Percentiles rank a stretch among this genome's conserved stretches.
Evolutionary conservation across 169 alveolate genomes (phyloP).

Genomic region (Plasmodium gonderi): DNA sequence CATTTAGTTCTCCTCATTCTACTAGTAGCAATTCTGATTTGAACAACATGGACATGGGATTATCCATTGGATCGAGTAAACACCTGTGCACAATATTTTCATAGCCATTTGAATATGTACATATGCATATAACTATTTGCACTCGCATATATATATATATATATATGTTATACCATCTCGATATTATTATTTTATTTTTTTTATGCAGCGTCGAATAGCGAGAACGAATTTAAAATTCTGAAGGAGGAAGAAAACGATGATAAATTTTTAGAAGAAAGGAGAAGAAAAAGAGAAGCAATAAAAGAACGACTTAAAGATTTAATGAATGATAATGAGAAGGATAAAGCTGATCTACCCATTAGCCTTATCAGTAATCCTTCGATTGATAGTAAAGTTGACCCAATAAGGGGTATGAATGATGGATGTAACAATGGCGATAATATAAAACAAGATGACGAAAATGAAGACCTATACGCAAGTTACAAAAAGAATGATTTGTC

Average conservation of each 20-base stretch:
- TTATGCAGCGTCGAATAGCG: constrained; percentile 63
- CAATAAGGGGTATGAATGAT: not conserved
- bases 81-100: not conserved
- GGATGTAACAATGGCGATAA: not conserved
- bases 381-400: not conserved
- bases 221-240: constrained; percentile 44
- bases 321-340: constrained; percentile 11
- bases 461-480: not conserved
- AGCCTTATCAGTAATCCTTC: not conserved
- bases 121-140: not conserved
- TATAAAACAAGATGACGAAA: constrained; percentile 6
- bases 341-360: not conserved
- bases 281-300: constrained; percentile 69
- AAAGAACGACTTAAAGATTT: constrained; percentile 46
- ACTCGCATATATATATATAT: not conserved
- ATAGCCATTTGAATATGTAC: too few relatives aligned
- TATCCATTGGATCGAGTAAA: constrained; percentile 61
- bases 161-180: not conserved
- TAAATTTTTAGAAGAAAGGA: constrained; percentile 64
- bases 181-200: not conserved
- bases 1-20: constrained; percentile 74
- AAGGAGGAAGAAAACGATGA: constrained; percentile 70
- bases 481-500: constrained; percentile 27
- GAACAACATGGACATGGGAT: not conserved
- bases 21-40: constrained; percentile 65